A percentile compares a stretch with the other conserved stretches of the same genome.
These are phyloP conservation scores for Furcasterigmium furcatum DNA, from an alignment of 2,329 filamentous ascomycete genomes.

Conservation along the genomic window DNA sequence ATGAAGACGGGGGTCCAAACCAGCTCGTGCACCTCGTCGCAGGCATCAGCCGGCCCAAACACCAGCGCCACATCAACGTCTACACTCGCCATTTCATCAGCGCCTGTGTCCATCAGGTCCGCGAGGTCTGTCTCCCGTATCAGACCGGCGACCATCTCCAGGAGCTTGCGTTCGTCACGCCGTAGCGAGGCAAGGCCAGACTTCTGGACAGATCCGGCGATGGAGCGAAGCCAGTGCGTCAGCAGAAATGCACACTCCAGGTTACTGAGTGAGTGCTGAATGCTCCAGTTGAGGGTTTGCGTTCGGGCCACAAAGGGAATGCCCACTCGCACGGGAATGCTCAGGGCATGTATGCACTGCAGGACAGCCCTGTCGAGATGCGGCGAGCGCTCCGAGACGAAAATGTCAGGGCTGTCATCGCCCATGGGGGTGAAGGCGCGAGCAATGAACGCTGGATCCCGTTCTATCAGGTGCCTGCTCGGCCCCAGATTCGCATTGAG, in stretches of 20 bases:
- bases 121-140: conserved; percentile 19
- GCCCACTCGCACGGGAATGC: conserved; percentile 49
- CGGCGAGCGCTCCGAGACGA: conserved; percentile 38
- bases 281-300: conserved; percentile 52
- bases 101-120: conserved; percentile 6
- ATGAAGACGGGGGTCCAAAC: too few species aligned
- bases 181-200: conserved; percentile 10
- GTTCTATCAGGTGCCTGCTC: conserved; percentile 39
- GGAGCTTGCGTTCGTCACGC: conserved; percentile 15
- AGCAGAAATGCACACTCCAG: conserved; percentile 47
- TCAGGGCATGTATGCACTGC: conserved; percentile 51
- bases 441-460: conserved; percentile 42
- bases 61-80: too few species aligned
- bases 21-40: conserved; percentile 13
- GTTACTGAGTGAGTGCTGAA: conserved; percentile 51
- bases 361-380: conserved; percentile 45
- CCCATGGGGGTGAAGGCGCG: conserved; percentile 26
- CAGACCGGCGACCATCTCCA: conserved; percentile 15
- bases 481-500: conserved; percentile 11
- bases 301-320: conserved; percentile 49
- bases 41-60: too few species aligned
- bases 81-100: too few species aligned
- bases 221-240: conserved; percentile 33
- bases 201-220: conserved; percentile 9
- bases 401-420: conserved; percentile 27